A percentile compares a stretch with the other conserved stretches of the same genome.
phyloP scores from a whole-genome alignment of 2,329 filamentous ascomycete species.

The Cordyceps fumosorosea region DNA sequence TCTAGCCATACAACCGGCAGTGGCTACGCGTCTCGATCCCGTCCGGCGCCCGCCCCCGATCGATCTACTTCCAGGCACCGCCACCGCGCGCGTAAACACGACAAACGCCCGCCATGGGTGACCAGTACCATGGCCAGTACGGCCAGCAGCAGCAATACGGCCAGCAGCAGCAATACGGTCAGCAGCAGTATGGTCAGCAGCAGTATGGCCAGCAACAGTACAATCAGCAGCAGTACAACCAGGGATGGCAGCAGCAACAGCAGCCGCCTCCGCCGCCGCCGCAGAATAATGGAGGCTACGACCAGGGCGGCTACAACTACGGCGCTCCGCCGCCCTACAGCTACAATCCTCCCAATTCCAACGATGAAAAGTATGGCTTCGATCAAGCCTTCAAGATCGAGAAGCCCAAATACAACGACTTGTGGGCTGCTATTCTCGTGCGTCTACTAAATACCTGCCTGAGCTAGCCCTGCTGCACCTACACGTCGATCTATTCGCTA shows the following conservation, averaged over 20 bases:
- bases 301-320: slow-evolving; percentile 20
- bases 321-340: slow-evolving; percentile 26
- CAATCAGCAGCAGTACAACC: slow-evolving; percentile 1
- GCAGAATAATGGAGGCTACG: slow-evolving; percentile 19
- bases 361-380: slow-evolving; percentile 52
- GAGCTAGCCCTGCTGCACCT: too few relatives aligned
- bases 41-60: background rate
- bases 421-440: slow-evolving; percentile 80
- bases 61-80: background rate
- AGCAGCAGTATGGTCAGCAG: slow-evolving; percentile 14
- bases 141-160: slow-evolving; percentile 10
- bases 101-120: slow-evolving; percentile 24
- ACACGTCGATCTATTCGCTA: too few relatives aligned
- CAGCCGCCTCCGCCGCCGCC: slow-evolving; percentile 22
- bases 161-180: slow-evolving; percentile 4
- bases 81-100: background rate
- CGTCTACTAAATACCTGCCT: slow-evolving; percentile 17
- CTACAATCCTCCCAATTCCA: slow-evolving; percentile 31
- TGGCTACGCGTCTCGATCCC: background rate
- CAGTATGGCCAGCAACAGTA: background rate
- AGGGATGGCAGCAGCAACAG: slow-evolving; percentile 17
- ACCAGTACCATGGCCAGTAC: slow-evolving; percentile 24
- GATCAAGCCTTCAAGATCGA: slow-evolving; percentile 77
- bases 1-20: background rate
- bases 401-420: slow-evolving; percentile 80